These are phyloP conservation scores for Pulveroboletus sp. DNA, from an alignment of 768 basidiomycete species.

Conservation along the genomic window DNA sequence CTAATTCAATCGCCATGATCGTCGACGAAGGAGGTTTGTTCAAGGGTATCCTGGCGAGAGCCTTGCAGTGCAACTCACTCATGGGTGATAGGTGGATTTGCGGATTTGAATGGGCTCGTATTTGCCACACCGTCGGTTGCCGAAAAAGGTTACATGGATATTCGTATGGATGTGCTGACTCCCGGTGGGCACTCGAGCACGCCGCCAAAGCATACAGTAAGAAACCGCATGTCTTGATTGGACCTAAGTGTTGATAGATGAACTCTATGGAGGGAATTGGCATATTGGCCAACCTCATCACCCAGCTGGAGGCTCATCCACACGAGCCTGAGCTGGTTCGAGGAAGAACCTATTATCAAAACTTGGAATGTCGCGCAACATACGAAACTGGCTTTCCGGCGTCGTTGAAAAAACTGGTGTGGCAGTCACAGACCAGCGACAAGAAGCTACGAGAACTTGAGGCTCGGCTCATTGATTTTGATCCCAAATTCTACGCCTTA, in stretches of 20 bases:
- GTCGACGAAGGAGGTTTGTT: slow-evolving; percentile 54
- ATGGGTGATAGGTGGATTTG: slow-evolving; percentile 26
- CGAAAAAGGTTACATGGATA: slow-evolving; percentile 45
- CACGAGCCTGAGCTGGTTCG: slow-evolving; percentile 30
- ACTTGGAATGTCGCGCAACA: slow-evolving; percentile 41
- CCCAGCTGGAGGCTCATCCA: slow-evolving; percentile 45
- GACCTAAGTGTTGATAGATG: neutral
- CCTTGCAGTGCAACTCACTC: neutral
- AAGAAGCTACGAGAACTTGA: slow-evolving; percentile 16
- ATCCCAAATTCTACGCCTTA: slow-evolving; percentile 15
- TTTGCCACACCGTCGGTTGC: slow-evolving; percentile 31
- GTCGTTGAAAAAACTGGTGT: slow-evolving; percentile 16
- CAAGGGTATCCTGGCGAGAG: neutral
- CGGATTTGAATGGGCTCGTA: slow-evolving; percentile 26
- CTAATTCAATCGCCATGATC: slow-evolving; percentile 48
- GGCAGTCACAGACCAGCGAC: slow-evolving; percentile 21
- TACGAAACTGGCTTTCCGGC: slow-evolving; percentile 35
- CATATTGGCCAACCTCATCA: slow-evolving; percentile 46
- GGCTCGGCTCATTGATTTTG: slow-evolving; percentile 19
- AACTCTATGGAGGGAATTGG: slow-evolving; percentile 43
- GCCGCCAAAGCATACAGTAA: slow-evolving; percentile 50
- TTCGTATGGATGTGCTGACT: slow-evolving; percentile 40
- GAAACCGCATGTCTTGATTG: neutral
- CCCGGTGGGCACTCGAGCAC: slow-evolving; percentile 54
- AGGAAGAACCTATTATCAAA: slow-evolving; percentile 25